These are phyloP conservation scores for Colletotrichum phormii DNA, from an alignment of 2,329 filamentous ascomycete species.

Conservation along the genomic window DNA sequence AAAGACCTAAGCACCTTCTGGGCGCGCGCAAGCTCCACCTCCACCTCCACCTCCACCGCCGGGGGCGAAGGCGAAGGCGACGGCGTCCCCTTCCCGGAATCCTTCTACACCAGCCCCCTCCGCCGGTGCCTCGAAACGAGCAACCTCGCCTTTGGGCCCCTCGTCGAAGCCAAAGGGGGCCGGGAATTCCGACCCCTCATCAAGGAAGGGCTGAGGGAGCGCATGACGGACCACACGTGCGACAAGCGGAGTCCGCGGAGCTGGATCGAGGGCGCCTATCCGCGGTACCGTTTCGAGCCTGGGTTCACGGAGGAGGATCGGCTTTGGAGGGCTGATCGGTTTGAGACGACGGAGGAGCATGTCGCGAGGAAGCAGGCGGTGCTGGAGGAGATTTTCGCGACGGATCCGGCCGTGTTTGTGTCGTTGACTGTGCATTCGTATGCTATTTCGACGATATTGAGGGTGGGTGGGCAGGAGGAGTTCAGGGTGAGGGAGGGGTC, in stretches of 20 bases:
- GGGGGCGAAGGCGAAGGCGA: too few species aligned
- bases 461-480: conserved; percentile 55
- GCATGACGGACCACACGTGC: conserved; percentile 71
- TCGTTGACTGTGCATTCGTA: conserved; percentile 63
- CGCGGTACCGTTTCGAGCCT: conserved; percentile 62
- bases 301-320: conserved; percentile 67
- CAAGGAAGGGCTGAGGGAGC: conserved; percentile 70
- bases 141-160: too few species aligned
- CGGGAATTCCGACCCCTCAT: conserved; percentile 52
- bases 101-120: too few species aligned
- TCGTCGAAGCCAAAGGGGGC: conserved; percentile 20
- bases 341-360: conserved; percentile 63
- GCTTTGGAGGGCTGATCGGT: conserved; percentile 59
- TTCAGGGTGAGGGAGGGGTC: conserved; percentile 62
- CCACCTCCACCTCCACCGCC: too few species aligned
- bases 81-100: too few species aligned
- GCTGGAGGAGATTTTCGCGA: conserved; percentile 60
- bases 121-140: too few species aligned
- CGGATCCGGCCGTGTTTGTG: conserved; percentile 53
- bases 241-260: conserved; percentile 63
- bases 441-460: conserved; percentile 55
- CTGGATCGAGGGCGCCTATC: conserved; percentile 62
- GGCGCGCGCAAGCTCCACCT: conserved; percentile 46
- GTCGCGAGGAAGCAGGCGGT: conserved; percentile 53
- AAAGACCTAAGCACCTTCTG: conserved; percentile 63